phyloP scores from a whole-genome alignment of 345 rosid species.

The Barbarea vulgaris region DNA sequence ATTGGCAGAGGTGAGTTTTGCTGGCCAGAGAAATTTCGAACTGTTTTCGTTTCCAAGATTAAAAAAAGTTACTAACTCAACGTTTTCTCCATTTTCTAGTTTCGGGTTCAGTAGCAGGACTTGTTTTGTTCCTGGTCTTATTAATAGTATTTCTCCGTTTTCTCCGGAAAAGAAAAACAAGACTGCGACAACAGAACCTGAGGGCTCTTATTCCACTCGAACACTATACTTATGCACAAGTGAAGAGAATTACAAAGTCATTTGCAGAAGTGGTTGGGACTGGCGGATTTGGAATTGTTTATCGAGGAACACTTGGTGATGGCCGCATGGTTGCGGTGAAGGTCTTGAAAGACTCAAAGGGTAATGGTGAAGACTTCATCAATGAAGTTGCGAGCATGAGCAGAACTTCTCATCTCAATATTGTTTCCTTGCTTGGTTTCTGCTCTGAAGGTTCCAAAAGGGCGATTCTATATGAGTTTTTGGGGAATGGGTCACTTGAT shows the following conservation, averaged over 20 bases:
- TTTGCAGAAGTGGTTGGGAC: background rate
- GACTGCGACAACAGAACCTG: background rate
- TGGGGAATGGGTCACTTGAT: slow-evolving; percentile 47
- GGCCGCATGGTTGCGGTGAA: slow-evolving; percentile 30
- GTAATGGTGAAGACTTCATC: slow-evolving; percentile 45
- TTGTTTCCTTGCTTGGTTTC: slow-evolving; percentile 45
- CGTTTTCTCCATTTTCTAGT: too few species aligned
- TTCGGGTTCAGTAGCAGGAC: too few species aligned
- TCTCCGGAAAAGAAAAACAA: too few species aligned
- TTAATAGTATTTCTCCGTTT: too few species aligned
- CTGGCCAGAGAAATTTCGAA: too few species aligned
- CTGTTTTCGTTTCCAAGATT: too few species aligned
- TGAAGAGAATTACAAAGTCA: slow-evolving; percentile 10
- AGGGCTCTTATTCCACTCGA: background rate
- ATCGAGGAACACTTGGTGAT: background rate
- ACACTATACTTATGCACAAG: background rate
- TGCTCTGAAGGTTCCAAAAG: slow-evolving; percentile 41
- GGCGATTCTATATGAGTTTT: slow-evolving; percentile 44
- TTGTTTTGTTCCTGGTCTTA: too few species aligned
- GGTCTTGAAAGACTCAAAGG: slow-evolving; percentile 28
- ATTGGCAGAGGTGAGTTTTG: too few species aligned
- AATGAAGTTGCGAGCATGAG: slow-evolving; percentile 53
- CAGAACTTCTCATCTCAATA: slow-evolving; percentile 49
- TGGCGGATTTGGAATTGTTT: slow-evolving; percentile 12
- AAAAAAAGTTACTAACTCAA: too few species aligned